Evolutionary conservation across 441 rosid species (phyloP).

Genomic region (Manihot esculenta): DNA sequence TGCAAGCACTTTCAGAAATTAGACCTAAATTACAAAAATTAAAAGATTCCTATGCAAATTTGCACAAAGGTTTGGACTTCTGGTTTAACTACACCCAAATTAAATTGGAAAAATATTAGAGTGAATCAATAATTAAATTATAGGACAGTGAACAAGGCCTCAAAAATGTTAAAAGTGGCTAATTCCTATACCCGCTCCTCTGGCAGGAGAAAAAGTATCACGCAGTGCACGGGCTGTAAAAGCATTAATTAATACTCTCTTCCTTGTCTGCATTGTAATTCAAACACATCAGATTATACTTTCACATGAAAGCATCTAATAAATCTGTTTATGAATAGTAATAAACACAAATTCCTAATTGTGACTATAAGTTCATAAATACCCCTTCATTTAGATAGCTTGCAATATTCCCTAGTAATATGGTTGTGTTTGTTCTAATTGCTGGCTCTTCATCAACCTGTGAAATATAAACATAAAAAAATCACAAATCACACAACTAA

Average conservation of each 20-base stretch:
- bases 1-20: too few species aligned
- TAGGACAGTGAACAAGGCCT: background rate
- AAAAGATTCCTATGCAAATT: too few species aligned
- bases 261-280: conserved; percentile 68
- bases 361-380: conserved; percentile 33
- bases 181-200: conserved; percentile 87
- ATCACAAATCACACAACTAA: conserved; percentile 9
- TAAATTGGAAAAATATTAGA: background rate
- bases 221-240: conserved; percentile 98
- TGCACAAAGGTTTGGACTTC: too few species aligned
- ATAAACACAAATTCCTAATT: conserved; percentile 1
- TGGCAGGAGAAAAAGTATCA: conserved; percentile 97
- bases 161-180: background rate
- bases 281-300: conserved; percentile 27
- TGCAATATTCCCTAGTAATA: conserved; percentile 95
- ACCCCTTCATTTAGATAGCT: conserved; percentile 95
- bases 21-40: too few species aligned
- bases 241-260: conserved; percentile 96
- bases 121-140: background rate
- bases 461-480: conserved; percentile 18
- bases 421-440: conserved; percentile 97
- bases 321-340: background rate
- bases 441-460: conserved; percentile 99
- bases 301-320: conserved; percentile 19
- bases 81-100: too few species aligned